These are phyloP conservation scores for Gonapodya prolifera DNA, from an alignment of 192 early-diverging fungal species.

Conservation along the genomic window DNA sequence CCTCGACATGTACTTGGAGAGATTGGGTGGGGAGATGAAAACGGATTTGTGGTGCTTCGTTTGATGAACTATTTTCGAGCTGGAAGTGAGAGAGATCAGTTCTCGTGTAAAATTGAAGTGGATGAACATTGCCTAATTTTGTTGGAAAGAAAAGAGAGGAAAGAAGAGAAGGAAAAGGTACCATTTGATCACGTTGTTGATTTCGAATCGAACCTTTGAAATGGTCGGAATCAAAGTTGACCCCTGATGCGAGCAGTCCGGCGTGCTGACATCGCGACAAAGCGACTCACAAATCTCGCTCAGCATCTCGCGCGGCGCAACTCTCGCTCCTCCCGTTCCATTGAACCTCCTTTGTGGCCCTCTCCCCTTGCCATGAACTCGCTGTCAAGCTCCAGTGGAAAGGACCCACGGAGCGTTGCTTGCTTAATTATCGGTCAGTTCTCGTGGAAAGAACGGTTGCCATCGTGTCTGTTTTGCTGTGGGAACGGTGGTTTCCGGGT, in stretches of 20 bases:
- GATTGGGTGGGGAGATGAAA: constrained; percentile 37
- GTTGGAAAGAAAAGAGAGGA: neutral
- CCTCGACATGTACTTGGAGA: constrained; percentile 56
- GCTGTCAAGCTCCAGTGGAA: neutral
- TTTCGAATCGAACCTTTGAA: no score
- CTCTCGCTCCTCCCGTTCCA: neutral
- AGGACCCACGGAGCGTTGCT: constrained; percentile 1
- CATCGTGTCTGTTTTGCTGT: neutral
- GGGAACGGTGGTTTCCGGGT: neutral
- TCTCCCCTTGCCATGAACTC: neutral
- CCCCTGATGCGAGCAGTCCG: no score
- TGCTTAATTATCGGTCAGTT: neutral
- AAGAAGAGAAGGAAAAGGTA: neutral
- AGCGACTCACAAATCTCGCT: neutral
- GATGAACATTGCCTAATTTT: no score
- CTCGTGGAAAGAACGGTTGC: neutral
- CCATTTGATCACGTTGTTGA: no score
- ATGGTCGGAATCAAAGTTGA: no score
- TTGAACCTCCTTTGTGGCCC: neutral
- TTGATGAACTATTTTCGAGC: constrained; percentile 12
- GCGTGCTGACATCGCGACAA: neutral
- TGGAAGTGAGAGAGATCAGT: neutral
- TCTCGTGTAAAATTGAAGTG: no score
- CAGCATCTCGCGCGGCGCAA: neutral
- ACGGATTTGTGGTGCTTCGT: constrained; percentile 41